phyloP scores from a whole-genome alignment of 495 filamentous ascomycete genomes.

The Amphirosellinia nigrospora region DNA sequence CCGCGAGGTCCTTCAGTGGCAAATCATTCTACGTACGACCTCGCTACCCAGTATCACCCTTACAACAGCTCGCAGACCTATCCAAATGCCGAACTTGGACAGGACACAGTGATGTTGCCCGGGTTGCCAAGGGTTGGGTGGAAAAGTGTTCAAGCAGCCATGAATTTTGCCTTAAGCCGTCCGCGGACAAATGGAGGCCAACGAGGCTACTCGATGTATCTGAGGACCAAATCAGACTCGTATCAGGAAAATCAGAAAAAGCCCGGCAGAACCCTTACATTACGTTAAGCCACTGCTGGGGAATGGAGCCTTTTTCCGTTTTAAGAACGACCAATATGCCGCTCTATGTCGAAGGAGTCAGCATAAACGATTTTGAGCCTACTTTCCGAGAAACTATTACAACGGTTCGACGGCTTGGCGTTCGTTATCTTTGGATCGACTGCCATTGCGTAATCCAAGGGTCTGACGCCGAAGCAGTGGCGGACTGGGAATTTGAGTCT shows the following conservation, averaged over 20 bases:
- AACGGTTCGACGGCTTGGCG: background rate
- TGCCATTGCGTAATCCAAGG: slow-evolving; percentile 9
- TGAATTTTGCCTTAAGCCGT: background rate
- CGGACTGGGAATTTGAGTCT: background rate
- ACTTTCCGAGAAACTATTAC: slow-evolving; percentile 7
- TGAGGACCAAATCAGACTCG: background rate
- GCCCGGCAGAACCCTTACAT: background rate
- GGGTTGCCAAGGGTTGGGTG: background rate
- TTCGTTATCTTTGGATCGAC: slow-evolving; percentile 8
- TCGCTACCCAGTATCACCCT: too few relatives aligned
- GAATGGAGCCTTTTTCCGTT: background rate
- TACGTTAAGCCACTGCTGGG: slow-evolving; percentile 11
- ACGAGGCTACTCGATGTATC: slow-evolving; percentile 3
- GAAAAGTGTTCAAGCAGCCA: background rate
- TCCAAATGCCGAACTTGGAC: slow-evolving; percentile 9
- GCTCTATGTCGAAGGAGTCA: background rate
- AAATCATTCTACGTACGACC: background rate
- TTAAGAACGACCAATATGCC: background rate
- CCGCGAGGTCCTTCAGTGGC: too few relatives aligned
- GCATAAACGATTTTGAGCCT: background rate
- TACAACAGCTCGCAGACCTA: background rate
- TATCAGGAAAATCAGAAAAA: background rate
- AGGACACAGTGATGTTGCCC: background rate
- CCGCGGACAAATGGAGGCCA: background rate
- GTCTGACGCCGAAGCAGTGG: background rate